Percentiles rank a stretch among this genome's conserved stretches.
Conservation (phyloP, 2,329 filamentous ascomycete species). For the Diaporthe citri region DNA sequence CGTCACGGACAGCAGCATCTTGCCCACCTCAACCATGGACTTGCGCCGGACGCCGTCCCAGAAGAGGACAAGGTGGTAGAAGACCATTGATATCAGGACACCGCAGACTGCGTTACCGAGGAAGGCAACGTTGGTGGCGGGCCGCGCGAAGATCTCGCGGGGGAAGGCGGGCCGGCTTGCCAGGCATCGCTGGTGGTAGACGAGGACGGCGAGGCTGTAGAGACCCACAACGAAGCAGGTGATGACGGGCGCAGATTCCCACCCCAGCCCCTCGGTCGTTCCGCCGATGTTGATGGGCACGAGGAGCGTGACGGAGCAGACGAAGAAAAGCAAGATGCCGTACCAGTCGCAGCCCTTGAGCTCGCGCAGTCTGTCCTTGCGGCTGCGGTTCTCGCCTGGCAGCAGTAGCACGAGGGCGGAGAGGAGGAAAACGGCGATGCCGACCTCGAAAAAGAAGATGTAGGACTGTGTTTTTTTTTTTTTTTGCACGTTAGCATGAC, state of each 20-base stretch:
- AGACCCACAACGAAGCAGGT: not conserved
- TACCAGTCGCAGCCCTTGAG: slow-evolving; percentile 36
- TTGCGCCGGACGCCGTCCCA: slow-evolving; percentile 35
- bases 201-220: slow-evolving; percentile 12
- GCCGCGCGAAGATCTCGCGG: slow-evolving; percentile 19
- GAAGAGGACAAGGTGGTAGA: slow-evolving; percentile 40
- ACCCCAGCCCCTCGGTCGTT: not conserved
- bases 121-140: slow-evolving; percentile 31
- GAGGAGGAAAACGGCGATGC: slow-evolving; percentile 2
- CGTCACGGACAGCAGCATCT: slow-evolving; percentile 34
- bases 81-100: slow-evolving; percentile 33
- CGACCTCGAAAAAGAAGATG: slow-evolving; percentile 31
- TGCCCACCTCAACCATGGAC: not conserved
- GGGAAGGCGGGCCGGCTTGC: slow-evolving; percentile 33
- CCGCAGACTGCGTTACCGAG: slow-evolving; percentile 29
- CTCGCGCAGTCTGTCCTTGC: not conserved
- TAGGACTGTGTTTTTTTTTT: slow-evolving; percentile 11
- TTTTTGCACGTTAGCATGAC: not conserved
- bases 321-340: slow-evolving; percentile 34
- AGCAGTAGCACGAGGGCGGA: slow-evolving; percentile 5
- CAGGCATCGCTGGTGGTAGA: slow-evolving; percentile 28
- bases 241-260: slow-evolving; percentile 9
- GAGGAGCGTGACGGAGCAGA: slow-evolving; percentile 27
- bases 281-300: slow-evolving; percentile 39
- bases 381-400: slow-evolving; percentile 3